These are phyloP conservation scores for Eucalyptus cloeziana DNA, from an alignment of 345 rosid species.

Conservation along the genomic window DNA sequence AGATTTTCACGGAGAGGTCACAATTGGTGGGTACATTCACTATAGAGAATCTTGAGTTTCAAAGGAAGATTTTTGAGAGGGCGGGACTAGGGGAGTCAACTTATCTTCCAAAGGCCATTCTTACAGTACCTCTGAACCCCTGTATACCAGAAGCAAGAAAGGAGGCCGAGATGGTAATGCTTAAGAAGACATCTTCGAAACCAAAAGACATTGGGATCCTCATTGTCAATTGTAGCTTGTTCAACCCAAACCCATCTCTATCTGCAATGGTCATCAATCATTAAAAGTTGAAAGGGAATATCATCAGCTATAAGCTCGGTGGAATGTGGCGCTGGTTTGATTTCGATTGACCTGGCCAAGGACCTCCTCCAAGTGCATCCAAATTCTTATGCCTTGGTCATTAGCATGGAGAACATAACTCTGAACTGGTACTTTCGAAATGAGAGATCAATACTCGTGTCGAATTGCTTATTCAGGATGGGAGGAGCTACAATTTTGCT, in stretches of 20 bases:
- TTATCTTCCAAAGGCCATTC: slow-evolving; percentile 28
- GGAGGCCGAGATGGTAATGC: slow-evolving; percentile 36
- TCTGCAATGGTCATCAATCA: slow-evolving; percentile 42
- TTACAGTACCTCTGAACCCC: slow-evolving; percentile 29
- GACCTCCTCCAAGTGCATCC: slow-evolving; percentile 36
- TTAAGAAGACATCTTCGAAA: slow-evolving; percentile 24
- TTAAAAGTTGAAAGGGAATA: slow-evolving; percentile 32
- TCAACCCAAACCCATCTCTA: slow-evolving; percentile 43
- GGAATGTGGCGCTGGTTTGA: slow-evolving; percentile 58
- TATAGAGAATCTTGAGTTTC: slow-evolving; percentile 25
- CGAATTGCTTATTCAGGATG: slow-evolving; percentile 48
- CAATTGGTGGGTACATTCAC: slow-evolving; percentile 15
- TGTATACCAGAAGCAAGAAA: slow-evolving; percentile 32
- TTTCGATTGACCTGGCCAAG: slow-evolving; percentile 43
- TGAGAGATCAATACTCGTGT: slow-evolving; percentile 41
- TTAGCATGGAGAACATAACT: slow-evolving; percentile 48
- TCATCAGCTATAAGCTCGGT: slow-evolving; percentile 40
- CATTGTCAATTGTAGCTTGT: slow-evolving; percentile 38
- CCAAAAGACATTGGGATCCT: slow-evolving; percentile 36
- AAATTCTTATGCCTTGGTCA: slow-evolving; percentile 35
- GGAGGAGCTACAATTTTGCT: slow-evolving; percentile 49
- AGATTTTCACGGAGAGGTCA: slow-evolving; percentile 24
- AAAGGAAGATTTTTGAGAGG: slow-evolving; percentile 35
- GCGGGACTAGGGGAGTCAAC: slow-evolving; percentile 45
- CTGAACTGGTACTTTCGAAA: slow-evolving; percentile 42